Conservation (phyloP, 208 protist species). For the Trypanosoma conorhini region DNA sequence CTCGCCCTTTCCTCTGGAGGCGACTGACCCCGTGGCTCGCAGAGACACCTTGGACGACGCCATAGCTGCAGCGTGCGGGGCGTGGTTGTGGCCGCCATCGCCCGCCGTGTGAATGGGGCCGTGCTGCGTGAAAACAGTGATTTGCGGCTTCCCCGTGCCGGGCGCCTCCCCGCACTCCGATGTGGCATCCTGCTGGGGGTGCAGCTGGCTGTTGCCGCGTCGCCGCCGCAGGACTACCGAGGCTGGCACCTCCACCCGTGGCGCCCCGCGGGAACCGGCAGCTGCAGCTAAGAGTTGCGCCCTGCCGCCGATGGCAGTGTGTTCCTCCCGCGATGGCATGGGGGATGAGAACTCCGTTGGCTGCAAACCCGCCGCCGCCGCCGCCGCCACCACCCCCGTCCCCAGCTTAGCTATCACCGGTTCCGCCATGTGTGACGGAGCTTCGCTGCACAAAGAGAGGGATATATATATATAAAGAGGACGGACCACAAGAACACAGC, state of each 20-base stretch:
- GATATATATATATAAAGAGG: neutral
- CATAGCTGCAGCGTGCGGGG: neutral
- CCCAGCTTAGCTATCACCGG: conserved; percentile 18
- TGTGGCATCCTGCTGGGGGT: neutral
- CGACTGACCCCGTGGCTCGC: neutral
- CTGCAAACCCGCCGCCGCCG: neutral
- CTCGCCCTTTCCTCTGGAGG: neutral
- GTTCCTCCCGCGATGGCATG: neutral
- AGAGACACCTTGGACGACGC: neutral
- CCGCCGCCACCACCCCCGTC: neutral
- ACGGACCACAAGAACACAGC: conserved; percentile 6
- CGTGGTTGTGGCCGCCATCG: neutral
- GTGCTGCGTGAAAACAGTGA: conserved; percentile 19
- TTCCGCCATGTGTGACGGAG: conserved; percentile 16
- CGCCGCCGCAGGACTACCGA: conserved; percentile 10
- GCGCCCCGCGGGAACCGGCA: neutral
- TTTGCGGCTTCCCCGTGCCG: neutral
- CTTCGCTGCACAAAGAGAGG: neutral
- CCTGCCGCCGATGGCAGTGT: neutral
- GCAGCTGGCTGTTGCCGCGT: neutral
- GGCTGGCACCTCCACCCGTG: conserved; percentile 3
- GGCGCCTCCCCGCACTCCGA: neutral
- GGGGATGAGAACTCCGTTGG: neutral
- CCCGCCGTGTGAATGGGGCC: conserved; percentile 17
- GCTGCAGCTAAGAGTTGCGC: neutral